phyloP scores from a whole-genome alignment of 75 land plant species.

The Gnetum montanum region DNA sequence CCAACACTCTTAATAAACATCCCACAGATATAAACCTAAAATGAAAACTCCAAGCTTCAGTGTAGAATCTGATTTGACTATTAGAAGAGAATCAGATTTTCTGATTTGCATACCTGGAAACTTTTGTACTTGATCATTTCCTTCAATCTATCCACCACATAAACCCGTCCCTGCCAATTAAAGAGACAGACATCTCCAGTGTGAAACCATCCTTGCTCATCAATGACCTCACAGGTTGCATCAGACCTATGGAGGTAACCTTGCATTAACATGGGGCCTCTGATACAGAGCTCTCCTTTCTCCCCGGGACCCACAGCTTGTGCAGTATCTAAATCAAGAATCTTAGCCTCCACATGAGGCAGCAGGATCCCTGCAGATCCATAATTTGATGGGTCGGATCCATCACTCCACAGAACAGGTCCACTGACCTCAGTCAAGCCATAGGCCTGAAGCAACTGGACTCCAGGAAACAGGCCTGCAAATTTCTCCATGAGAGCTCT shows the following conservation, averaged over 20 bases:
- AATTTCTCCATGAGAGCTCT: slow-evolving; percentile 28
- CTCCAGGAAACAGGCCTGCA: slow-evolving; percentile 16
- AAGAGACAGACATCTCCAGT: slow-evolving; percentile 26
- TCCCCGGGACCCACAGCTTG: slow-evolving; percentile 21
- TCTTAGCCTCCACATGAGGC: slow-evolving; percentile 35
- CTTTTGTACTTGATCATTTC: slow-evolving; percentile 38
- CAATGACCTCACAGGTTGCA: slow-evolving; percentile 11
- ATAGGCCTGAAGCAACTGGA: slow-evolving; percentile 5
- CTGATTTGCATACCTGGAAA: slow-evolving; percentile 23
- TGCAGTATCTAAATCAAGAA: slow-evolving; percentile 37
- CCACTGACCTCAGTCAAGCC: slow-evolving; percentile 5
- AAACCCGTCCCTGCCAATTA: slow-evolving; percentile 12
- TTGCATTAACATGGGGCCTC: slow-evolving; percentile 46
- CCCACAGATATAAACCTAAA: no score
- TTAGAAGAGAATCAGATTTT: no score
- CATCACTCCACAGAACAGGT: not conserved
- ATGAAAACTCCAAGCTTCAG: no score
- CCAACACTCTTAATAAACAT: no score
- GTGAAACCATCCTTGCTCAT: slow-evolving; percentile 28
- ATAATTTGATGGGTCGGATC: slow-evolving; percentile 1
- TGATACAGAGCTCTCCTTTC: slow-evolving; percentile 52
- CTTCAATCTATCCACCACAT: slow-evolving; percentile 23
- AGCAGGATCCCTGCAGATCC: slow-evolving; percentile 40
- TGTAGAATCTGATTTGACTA: no score
- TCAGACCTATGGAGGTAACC: slow-evolving; percentile 32